A percentile compares a stretch with the other conserved stretches of the same genome.
Evolutionary conservation across 2,329 filamentous ascomycete species (phyloP).

Genomic region (Aspergillus piperis): DNA sequence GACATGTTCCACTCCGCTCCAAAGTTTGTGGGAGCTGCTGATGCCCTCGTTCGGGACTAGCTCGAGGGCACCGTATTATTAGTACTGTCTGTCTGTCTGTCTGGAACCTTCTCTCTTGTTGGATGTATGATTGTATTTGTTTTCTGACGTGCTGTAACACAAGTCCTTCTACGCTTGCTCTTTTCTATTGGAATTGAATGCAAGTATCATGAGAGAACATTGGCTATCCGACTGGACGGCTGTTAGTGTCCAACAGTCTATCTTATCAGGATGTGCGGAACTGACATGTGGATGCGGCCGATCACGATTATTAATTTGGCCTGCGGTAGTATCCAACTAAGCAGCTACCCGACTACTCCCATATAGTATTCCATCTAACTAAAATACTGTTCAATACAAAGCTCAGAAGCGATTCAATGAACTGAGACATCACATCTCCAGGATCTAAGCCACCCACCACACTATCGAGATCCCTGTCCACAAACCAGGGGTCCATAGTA

Average conservation of each 20-base stretch:
- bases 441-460: neutral
- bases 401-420: too few relatives aligned
- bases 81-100: too few relatives aligned
- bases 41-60: neutral
- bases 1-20: neutral
- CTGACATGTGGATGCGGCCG: neutral
- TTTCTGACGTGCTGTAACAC: too few relatives aligned
- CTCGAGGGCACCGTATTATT: neutral
- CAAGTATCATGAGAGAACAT: too few relatives aligned
- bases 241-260: neutral
- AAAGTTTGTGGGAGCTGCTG: neutral
- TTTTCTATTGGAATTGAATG: too few relatives aligned
- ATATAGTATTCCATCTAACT: too few relatives aligned
- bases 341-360: neutral
- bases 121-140: too few relatives aligned
- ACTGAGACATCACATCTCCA: neutral
- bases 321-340: too few relatives aligned
- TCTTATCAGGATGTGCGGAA: neutral
- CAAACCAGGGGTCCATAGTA: neutral
- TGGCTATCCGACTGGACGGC: too few relatives aligned
- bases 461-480: neutral
- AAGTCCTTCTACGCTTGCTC: too few relatives aligned
- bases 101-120: too few relatives aligned
- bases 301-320: neutral
- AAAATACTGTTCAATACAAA: too few relatives aligned